Percentiles rank a stretch among this genome's conserved stretches.
phyloP scores from a whole-genome alignment of 805 yeast species.

The Teunomyces lycoperdinae region DNA sequence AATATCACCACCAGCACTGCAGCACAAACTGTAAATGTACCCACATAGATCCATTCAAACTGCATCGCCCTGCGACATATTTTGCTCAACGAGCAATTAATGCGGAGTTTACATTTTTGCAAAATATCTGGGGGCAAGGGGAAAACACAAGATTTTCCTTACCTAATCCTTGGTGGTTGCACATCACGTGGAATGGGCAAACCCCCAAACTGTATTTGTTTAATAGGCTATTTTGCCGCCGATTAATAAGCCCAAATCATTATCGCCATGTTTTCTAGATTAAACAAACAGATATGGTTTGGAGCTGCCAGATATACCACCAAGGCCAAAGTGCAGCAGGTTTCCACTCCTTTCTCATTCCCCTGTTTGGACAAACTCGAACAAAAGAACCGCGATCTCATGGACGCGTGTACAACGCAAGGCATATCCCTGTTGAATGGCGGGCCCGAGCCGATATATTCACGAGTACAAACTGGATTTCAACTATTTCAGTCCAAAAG shows the following conservation, averaged over 20 bases:
- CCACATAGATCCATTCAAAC: constrained; percentile 1
- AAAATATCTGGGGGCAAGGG: too few species aligned
- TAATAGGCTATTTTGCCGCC: too few species aligned
- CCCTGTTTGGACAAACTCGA: constrained; percentile 85
- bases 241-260: neutral
- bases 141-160: too few species aligned
- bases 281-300: neutral
- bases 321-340: constrained; percentile 24
- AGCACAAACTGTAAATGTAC: neutral
- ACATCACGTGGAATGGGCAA: neutral
- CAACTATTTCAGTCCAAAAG: constrained; percentile 50
- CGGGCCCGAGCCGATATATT: constrained; percentile 86
- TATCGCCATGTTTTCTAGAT: neutral
- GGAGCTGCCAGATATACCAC: constrained; percentile 1
- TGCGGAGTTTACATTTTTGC: too few species aligned
- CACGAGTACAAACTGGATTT: constrained; percentile 66
- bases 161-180: too few species aligned
- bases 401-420: constrained; percentile 18
- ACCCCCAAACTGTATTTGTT: too few species aligned
- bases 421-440: constrained; percentile 45
- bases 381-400: constrained; percentile 41
- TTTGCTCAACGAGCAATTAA: neutral
- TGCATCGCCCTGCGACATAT: neutral
- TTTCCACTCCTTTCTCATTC: constrained; percentile 65
- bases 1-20: neutral